Conservation (phyloP, 805 yeast species). For the Zygosaccharomyces gambellarensis region DNA sequence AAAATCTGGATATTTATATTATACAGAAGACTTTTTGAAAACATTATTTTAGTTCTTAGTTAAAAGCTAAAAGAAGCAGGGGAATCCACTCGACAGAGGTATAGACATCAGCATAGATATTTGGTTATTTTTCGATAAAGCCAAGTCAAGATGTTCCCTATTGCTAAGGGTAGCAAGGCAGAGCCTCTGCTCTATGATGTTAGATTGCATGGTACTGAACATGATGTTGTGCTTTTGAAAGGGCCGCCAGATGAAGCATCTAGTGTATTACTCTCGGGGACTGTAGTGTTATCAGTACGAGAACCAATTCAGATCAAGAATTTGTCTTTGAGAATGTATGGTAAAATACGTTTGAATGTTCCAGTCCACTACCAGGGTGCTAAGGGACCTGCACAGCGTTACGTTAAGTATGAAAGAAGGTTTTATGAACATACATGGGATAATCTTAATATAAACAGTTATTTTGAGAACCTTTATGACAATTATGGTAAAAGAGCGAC, state of each 20-base stretch:
- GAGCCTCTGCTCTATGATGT: slow-evolving; percentile 43
- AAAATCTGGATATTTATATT: not conserved
- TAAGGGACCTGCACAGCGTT: slow-evolving; percentile 45
- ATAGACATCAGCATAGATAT: no score
- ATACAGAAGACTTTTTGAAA: not conserved
- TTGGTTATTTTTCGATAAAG: not conserved
- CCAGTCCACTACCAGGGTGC: slow-evolving; percentile 47
- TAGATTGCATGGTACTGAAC: slow-evolving; percentile 61
- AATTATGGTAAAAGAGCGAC: slow-evolving; percentile 21
- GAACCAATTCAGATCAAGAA: slow-evolving; percentile 71
- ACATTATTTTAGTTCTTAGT: not conserved
- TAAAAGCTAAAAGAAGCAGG: not conserved
- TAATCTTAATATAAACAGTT: slow-evolving; percentile 49
- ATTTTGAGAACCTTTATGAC: slow-evolving; percentile 31
- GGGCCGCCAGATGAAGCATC: slow-evolving; percentile 77
- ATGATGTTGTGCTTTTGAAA: slow-evolving; percentile 73
- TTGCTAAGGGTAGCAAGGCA: slow-evolving; percentile 19
- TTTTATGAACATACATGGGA: slow-evolving; percentile 81
- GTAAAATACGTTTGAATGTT: slow-evolving; percentile 64
- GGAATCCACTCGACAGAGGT: not conserved
- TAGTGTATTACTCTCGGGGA: slow-evolving; percentile 70
- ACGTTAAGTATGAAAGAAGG: slow-evolving; percentile 49
- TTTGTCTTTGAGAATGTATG: slow-evolving; percentile 58
- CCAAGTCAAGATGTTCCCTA: slow-evolving; percentile 10
- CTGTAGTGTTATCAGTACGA: slow-evolving; percentile 64